Evolutionary conservation across 371 early-diverging fungal species (phyloP).

Genomic region (Mucor lusitanicus): DNA sequence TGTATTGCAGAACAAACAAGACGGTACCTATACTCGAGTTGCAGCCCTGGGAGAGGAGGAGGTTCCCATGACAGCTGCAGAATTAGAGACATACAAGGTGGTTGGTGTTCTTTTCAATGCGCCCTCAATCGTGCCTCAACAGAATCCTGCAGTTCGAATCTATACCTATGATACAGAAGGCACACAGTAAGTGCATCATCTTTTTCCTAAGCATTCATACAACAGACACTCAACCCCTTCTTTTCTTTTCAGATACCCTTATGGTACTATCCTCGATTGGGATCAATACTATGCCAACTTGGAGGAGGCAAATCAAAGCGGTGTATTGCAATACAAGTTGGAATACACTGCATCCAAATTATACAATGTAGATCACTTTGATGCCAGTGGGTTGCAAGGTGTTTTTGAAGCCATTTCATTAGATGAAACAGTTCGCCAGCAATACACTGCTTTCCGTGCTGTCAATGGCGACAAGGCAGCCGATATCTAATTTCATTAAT

Average conservation of each 20-base stretch:
- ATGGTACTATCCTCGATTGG: conserved; percentile 46
- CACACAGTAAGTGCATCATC: background rate
- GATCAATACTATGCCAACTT: conserved; percentile 57
- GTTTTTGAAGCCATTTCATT: conserved; percentile 11
- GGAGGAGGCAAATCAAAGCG: conserved; percentile 34
- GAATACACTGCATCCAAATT: conserved; percentile 51
- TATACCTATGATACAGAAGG: conserved; percentile 43
- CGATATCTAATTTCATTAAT: background rate
- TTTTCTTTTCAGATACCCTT: conserved; percentile 6
- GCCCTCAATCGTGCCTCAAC: conserved; percentile 52
- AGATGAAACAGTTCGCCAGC: conserved; percentile 17
- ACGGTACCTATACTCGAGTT: conserved; percentile 11
- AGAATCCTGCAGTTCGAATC: conserved; percentile 55
- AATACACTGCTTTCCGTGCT: conserved; percentile 42
- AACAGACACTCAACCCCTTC: background rate
- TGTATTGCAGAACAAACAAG: conserved; percentile 6
- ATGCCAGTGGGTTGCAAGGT: conserved; percentile 15
- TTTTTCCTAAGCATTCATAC: background rate
- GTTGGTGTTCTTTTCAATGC: conserved; percentile 40
- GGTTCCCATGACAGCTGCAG: conserved; percentile 15
- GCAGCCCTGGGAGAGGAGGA: conserved; percentile 20
- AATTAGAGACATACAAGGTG: conserved; percentile 10
- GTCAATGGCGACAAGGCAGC: conserved; percentile 16
- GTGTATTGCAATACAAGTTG: conserved; percentile 30
- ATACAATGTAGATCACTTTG: conserved; percentile 38